phyloP scores from a whole-genome alignment of 179 eudicot species.

The Beta lomatogona region DNA sequence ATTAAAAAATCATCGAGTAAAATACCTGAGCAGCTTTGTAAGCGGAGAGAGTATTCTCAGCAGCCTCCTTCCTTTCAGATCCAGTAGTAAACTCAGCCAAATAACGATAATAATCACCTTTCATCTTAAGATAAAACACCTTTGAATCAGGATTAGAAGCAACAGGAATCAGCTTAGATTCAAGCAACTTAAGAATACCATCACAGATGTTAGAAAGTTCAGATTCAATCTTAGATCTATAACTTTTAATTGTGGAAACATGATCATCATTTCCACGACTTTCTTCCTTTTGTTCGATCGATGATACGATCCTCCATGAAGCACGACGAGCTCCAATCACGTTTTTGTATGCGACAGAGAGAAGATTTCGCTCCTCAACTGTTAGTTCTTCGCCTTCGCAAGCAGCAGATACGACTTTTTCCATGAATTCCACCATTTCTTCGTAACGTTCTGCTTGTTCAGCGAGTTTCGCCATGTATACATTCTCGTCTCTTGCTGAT shows the following conservation, averaged over 20 bases:
- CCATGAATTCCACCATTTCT: constrained; percentile 72
- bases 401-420: constrained; percentile 44
- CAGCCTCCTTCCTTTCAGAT: constrained; percentile 56
- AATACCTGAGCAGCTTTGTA: constrained; percentile 66
- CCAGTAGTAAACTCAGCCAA: constrained; percentile 66
- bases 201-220: constrained; percentile 51
- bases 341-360: constrained; percentile 70
- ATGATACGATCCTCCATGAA: constrained; percentile 66
- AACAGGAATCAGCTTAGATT: constrained; percentile 43
- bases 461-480: constrained; percentile 65
- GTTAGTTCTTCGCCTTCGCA: constrained; percentile 49
- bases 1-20: not conserved
- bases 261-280: constrained; percentile 56
- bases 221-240: constrained; percentile 59
- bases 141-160: constrained; percentile 48
- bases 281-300: constrained; percentile 68
- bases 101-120: constrained; percentile 61
- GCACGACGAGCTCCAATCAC: constrained; percentile 65
- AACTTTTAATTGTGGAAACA: constrained; percentile 46
- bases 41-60: constrained; percentile 55
- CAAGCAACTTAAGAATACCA: constrained; percentile 51
- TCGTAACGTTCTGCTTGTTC: constrained; percentile 80
- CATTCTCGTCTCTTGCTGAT: constrained; percentile 48
- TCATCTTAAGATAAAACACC: constrained; percentile 64
- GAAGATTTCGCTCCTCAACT: constrained; percentile 67